Base-by-base conservation (phyloP, 768 basidiomycete genomes). In the Cantharellus anzutake region DNA sequence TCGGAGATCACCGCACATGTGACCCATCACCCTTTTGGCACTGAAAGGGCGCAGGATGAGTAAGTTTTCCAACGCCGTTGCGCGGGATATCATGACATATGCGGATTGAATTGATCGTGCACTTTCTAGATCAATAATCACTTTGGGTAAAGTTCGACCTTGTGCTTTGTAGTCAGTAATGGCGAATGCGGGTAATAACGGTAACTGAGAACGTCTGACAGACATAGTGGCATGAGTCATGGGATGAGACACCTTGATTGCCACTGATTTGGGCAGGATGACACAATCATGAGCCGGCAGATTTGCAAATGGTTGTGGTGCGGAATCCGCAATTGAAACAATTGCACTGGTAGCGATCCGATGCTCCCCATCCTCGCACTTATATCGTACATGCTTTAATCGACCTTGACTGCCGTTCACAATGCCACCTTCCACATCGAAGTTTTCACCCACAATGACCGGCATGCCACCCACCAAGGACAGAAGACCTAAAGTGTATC, bases 51-150 rank as follows among this genome's bases (percentile, higher is more conserved):
- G 59, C 0, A 74, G 60, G 2, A 75, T 69, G 0, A 68, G 50
- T 2, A 75, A 41, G 0, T 71, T 70, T 2, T 68, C 44, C 0
- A 75, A 59, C 0, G 63, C 65, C 2, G 59, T 68, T 0, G 66
- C 70, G 0, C 68, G 61, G 2, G 75, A 78, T 0, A 72, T 42
- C 73, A 75, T 75, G 2, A 75, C 73, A 62, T 76, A 76, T 0
- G 73, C 70, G 0, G 70, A 51, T 63, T 74, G 71, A 0, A 67
- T 68, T 0, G 71, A 71, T 5, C 53, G 42, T 39, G 69, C 72
- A 11, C 58, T 59, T 20, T 66, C 14, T 37, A 55, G 52, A 35
- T 55, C 52, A 11, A 55, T 35, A 14, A 55, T 38, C 11, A 55
- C 52, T 14, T 55, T 11, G 11, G 11, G 11, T 11, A 55, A 40